phyloP scores from a whole-genome alignment of 2,329 filamentous ascomycete species.

The Colletotrichum liaoningense region DNA sequence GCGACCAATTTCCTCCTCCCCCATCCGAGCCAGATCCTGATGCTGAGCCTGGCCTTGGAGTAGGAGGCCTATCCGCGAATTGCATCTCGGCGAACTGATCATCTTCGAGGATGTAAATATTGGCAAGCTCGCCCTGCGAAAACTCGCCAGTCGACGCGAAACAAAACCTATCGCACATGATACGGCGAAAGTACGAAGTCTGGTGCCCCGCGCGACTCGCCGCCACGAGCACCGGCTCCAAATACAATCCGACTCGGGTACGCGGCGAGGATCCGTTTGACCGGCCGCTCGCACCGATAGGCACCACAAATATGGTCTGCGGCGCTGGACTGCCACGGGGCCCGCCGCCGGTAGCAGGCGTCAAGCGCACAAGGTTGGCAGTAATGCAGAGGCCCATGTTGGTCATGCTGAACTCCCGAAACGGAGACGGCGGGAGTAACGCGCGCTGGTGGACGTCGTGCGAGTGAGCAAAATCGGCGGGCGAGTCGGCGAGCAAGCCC shows the following conservation, averaged over 20 bases:
- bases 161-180: slow-evolving; percentile 24
- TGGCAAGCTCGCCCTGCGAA: not conserved
- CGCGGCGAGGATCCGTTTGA: slow-evolving; percentile 3
- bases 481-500: slow-evolving; percentile 24
- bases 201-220: not conserved
- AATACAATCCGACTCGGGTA: slow-evolving; percentile 23
- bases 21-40: not conserved
- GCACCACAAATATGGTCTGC: slow-evolving; percentile 8
- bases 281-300: slow-evolving; percentile 28
- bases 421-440: slow-evolving; percentile 16
- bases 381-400: slow-evolving; percentile 31
- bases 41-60: not conserved
- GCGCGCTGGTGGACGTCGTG: slow-evolving; percentile 29
- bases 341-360: not conserved
- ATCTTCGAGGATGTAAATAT: slow-evolving; percentile 21
- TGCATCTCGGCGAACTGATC: slow-evolving; percentile 31
- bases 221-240: slow-evolving; percentile 19
- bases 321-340: slow-evolving; percentile 1
- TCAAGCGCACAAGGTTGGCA: slow-evolving; percentile 3
- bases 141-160: slow-evolving; percentile 28
- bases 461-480: slow-evolving; percentile 24
- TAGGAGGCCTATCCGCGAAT: slow-evolving; percentile 4
- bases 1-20: slow-evolving; percentile 1
- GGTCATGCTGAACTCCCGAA: slow-evolving; percentile 31
- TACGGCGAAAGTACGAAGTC: slow-evolving; percentile 21